Evolutionary conservation across 306 rosid species (phyloP).

Genomic region (Vigna nakashimae): DNA sequence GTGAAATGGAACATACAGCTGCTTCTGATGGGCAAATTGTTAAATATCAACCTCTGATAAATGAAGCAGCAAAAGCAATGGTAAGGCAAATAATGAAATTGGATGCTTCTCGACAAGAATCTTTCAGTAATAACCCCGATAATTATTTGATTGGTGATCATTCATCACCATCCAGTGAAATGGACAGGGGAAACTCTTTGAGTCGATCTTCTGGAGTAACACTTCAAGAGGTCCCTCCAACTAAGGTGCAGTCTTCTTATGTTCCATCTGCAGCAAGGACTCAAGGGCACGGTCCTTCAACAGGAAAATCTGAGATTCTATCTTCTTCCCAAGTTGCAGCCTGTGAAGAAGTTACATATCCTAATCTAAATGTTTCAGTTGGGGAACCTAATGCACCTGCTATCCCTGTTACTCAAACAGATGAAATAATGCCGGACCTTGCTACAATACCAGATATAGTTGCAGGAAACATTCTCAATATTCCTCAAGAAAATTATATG

Average conservation of each 20-base stretch:
- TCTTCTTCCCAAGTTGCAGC: slow-evolving; percentile 49
- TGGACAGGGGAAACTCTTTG: slow-evolving; percentile 65
- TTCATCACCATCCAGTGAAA: slow-evolving; percentile 54
- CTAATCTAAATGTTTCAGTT: slow-evolving; percentile 49
- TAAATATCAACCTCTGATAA: slow-evolving; percentile 75
- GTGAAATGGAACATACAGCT: slow-evolving; percentile 52
- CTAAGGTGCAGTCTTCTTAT: slow-evolving; percentile 50
- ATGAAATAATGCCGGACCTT: slow-evolving; percentile 62
- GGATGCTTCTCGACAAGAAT: slow-evolving; percentile 59
- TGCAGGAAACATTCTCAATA: slow-evolving; percentile 52
- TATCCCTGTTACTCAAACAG: slow-evolving; percentile 50
- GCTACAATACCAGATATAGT: slow-evolving; percentile 57
- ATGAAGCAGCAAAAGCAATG: slow-evolving; percentile 79
- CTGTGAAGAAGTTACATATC: slow-evolving; percentile 50
- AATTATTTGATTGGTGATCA: slow-evolving; percentile 60
- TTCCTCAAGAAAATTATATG: slow-evolving; percentile 52
- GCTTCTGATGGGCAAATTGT: slow-evolving; percentile 84
- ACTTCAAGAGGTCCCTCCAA: slow-evolving; percentile 80
- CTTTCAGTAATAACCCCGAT: slow-evolving; percentile 56
- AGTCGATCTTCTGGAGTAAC: slow-evolving; percentile 65
- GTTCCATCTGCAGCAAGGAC: slow-evolving; percentile 41
- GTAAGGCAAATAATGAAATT: slow-evolving; percentile 67
- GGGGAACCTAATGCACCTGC: slow-evolving; percentile 50
- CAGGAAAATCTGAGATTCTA: slow-evolving; percentile 54
- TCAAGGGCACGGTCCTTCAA: slow-evolving; percentile 44